Conservation (phyloP, 1,284 basidiomycete species). For the Puccinia novopanici region DNA sequence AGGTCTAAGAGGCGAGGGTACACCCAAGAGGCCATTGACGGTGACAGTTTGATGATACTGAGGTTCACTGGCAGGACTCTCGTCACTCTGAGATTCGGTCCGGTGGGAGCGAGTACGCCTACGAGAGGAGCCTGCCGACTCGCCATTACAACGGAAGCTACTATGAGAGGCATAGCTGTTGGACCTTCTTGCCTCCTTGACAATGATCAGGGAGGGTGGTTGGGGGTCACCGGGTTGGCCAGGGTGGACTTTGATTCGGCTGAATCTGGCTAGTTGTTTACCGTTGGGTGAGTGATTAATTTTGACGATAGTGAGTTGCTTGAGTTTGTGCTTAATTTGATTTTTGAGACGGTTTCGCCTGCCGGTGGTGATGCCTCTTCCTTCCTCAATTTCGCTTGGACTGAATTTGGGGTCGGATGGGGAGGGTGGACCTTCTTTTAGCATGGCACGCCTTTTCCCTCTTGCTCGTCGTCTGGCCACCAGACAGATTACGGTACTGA, state of each 20-base stretch:
- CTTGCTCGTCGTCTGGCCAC: constrained; percentile 14
- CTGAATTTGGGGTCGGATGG: background rate
- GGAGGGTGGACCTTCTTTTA: background rate
- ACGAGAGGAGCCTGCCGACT: background rate
- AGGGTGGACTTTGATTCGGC: background rate
- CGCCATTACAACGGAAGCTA: background rate
- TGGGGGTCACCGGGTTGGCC: background rate
- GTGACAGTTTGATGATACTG: background rate
- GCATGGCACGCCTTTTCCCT: background rate
- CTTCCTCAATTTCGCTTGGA: constrained; percentile 12
- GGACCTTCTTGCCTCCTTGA: background rate
- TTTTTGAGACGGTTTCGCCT: background rate
- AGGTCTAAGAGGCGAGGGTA: background rate
- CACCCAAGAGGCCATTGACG: constrained; percentile 2
- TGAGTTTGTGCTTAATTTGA: background rate
- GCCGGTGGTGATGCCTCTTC: background rate
- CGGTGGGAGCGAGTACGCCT: background rate
- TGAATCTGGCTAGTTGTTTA: constrained; percentile 5
- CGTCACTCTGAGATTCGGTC: constrained; percentile 13
- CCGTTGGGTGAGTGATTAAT: constrained; percentile 2
- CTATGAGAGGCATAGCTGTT: background rate
- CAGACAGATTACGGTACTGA: constrained; percentile 26
- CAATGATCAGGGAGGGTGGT: constrained; percentile 14
- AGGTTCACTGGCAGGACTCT: background rate
- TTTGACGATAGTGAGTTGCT: constrained; percentile 28